A percentile compares a stretch with the other conserved stretches of the same genome.
phyloP scores from a whole-genome alignment of 495 filamentous ascomycete species.

The Daldinia concentrica region DNA sequence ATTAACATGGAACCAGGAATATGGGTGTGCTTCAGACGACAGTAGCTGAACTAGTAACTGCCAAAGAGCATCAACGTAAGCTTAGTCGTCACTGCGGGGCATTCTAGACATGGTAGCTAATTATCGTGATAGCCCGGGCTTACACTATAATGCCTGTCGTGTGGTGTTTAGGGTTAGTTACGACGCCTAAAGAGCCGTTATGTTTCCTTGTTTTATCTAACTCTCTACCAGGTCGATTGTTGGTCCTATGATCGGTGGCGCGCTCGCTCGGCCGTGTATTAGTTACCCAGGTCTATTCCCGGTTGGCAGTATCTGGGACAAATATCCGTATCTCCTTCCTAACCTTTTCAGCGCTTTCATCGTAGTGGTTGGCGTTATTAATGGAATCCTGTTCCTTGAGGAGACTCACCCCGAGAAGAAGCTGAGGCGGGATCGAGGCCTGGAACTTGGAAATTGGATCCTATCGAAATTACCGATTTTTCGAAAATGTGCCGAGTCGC shows the following conservation, averaged over 20 bases:
- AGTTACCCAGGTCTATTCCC: conserved; percentile 81
- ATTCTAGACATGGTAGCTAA: conserved; percentile 40
- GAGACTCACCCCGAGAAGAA: conserved; percentile 93
- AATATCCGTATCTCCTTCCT: conserved; percentile 89
- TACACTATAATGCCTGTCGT: conserved; percentile 98
- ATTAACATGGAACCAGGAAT: conserved; percentile 62
- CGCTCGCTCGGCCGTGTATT: conserved; percentile 83
- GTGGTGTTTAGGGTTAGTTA: conserved; percentile 86
- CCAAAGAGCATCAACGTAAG: conserved; percentile 89
- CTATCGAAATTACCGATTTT: conserved; percentile 58
- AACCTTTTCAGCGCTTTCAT: conserved; percentile 89
- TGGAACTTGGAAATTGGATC: conserved; percentile 80
- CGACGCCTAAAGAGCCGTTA: neutral
- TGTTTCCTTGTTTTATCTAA: conserved; percentile 15
- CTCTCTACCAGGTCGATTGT: conserved; percentile 70
- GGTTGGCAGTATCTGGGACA: conserved; percentile 78
- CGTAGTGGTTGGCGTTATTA: conserved; percentile 77
- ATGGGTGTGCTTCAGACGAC: conserved; percentile 96
- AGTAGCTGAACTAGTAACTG: conserved; percentile 89
- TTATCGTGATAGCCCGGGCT: conserved; percentile 70
- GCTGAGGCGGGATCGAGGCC: conserved; percentile 74
- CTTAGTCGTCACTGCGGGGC: conserved; percentile 20
- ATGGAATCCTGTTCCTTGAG: conserved; percentile 91
- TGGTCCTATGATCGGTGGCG: conserved; percentile 89
- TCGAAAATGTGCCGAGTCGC: conserved; percentile 42